These are phyloP conservation scores for Terfezia boudieri DNA, from an alignment of 495 filamentous ascomycete genomes.

Conservation along the genomic window DNA sequence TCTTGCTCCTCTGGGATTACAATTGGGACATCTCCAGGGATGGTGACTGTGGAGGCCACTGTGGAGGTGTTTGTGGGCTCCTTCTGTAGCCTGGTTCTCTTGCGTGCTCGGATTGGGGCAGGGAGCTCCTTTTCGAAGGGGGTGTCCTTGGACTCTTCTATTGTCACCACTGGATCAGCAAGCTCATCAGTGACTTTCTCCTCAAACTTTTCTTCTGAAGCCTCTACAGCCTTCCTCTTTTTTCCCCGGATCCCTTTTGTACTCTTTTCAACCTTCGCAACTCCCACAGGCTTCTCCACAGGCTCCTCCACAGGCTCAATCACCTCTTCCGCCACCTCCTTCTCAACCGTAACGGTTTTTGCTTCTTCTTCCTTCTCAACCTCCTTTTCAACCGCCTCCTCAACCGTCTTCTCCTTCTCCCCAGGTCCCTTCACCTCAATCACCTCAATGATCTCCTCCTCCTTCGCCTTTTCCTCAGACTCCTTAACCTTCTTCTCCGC, in stretches of 20 bases:
- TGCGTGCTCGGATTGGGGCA: no score
- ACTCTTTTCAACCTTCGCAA: conserved; percentile 8
- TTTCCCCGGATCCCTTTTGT: background rate
- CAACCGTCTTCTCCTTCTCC: background rate
- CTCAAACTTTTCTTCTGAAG: background rate
- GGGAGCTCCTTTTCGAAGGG: no score
- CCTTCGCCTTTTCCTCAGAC: background rate
- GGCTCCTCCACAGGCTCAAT: background rate
- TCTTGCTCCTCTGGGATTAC: background rate
- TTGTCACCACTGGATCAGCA: no score
- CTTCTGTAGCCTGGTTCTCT: no score
- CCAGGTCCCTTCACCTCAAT: background rate
- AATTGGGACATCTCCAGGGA: background rate
- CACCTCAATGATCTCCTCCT: background rate
- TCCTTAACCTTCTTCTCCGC: background rate
- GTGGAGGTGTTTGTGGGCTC: no score
- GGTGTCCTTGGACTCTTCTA: no score
- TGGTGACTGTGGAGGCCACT: background rate
- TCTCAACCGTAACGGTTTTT: background rate
- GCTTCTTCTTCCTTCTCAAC: no score
- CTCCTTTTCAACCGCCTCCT: background rate
- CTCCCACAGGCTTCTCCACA: background rate
- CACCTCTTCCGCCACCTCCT: conserved; percentile 22
- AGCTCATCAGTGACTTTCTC: no score
- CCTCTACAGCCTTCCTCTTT: background rate